phyloP scores from a whole-genome alignment of 257 asterid genomes.

The Voacanga thouarsii region DNA sequence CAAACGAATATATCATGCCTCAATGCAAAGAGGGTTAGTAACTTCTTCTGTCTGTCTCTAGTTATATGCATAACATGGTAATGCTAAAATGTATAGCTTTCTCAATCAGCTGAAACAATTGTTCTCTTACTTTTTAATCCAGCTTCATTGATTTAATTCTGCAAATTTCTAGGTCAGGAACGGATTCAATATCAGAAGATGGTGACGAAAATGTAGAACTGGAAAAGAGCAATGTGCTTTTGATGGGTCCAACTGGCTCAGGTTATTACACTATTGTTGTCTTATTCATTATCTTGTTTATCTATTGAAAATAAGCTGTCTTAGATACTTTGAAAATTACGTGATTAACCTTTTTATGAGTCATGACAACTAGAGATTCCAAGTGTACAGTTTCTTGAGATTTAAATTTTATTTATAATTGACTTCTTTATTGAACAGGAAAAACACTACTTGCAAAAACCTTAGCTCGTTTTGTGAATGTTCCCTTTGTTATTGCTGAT shows the following conservation, averaged over 20 bases:
- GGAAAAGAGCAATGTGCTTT: constrained; percentile 92
- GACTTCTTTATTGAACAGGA: constrained; percentile 48
- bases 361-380: background rate
- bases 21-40: constrained; percentile 70
- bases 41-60: constrained; percentile 18
- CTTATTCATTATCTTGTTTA: constrained; percentile 4
- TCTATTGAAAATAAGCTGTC: background rate
- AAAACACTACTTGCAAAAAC: constrained; percentile 92
- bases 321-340: background rate
- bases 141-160: constrained; percentile 16
- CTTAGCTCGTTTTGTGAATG: constrained; percentile 94
- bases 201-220: constrained; percentile 69
- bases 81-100: constrained; percentile 11
- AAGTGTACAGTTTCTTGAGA: constrained; percentile 10
- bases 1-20: constrained; percentile 73
- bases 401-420: constrained; percentile 17
- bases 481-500: constrained; percentile 90
- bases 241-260: constrained; percentile 98
- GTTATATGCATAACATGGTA: constrained; percentile 1
- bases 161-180: constrained; percentile 56
- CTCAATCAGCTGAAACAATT: constrained; percentile 10
- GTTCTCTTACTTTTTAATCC: background rate
- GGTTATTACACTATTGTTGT: constrained; percentile 39
- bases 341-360: background rate
- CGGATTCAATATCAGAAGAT: constrained; percentile 49